phyloP scores from a whole-genome alignment of 371 early-diverging fungal genomes.

The Saksenaea oblongispora region DNA sequence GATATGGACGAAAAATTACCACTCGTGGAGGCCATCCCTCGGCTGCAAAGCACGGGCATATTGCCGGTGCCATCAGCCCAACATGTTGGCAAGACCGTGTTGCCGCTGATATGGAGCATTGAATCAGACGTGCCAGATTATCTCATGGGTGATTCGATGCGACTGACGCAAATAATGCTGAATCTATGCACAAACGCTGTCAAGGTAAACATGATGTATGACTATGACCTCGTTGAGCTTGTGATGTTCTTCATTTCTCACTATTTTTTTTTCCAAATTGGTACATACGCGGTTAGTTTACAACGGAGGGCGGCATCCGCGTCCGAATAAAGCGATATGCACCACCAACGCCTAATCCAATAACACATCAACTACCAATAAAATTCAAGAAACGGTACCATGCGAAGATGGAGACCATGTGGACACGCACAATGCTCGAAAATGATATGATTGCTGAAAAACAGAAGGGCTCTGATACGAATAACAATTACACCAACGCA shows the following conservation, averaged over 20 bases:
- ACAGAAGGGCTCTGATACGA: slow-evolving; percentile 12
- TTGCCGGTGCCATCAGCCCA: slow-evolving; percentile 16
- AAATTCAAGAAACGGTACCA: slow-evolving; percentile 59
- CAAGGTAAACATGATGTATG: slow-evolving; percentile 36
- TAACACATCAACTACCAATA: slow-evolving; percentile 26
- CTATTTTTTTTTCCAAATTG: neutral
- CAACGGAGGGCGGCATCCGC: slow-evolving; percentile 46
- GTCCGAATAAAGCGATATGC: slow-evolving; percentile 39
- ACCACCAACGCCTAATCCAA: slow-evolving; percentile 26
- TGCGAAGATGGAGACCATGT: slow-evolving; percentile 52
- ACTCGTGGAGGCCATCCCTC: slow-evolving; percentile 32
- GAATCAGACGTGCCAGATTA: slow-evolving; percentile 59
- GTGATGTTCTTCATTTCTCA: too few species aligned
- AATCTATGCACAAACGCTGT: slow-evolving; percentile 64
- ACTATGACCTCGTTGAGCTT: neutral
- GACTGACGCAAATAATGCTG: slow-evolving; percentile 58
- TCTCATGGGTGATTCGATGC: slow-evolving; percentile 59
- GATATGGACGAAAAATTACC: slow-evolving; percentile 54
- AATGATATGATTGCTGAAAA: neutral
- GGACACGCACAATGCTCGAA: slow-evolving; percentile 20
- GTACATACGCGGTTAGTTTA: slow-evolving; percentile 29
- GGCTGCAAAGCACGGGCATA: slow-evolving; percentile 25
- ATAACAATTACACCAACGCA: slow-evolving; percentile 16
- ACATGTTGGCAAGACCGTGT: slow-evolving; percentile 42
- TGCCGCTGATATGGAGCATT: slow-evolving; percentile 61